These are phyloP conservation scores for Margaritispora aquatica DNA, from an alignment of 495 filamentous ascomycete species.

Conservation along the genomic window DNA sequence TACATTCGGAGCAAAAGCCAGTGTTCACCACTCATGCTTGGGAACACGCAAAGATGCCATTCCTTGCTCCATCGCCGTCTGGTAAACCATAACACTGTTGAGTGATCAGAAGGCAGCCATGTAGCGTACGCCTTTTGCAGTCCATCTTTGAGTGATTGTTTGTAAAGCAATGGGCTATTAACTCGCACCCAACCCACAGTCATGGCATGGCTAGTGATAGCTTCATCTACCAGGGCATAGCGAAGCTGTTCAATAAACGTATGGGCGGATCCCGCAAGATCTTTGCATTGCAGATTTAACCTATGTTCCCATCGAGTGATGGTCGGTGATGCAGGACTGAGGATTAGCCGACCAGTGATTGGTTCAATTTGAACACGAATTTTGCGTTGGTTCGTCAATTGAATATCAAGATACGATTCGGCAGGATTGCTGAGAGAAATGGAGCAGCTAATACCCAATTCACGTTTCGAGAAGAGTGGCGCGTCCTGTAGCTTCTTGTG, in stretches of 20 bases:
- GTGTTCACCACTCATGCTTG: constrained; percentile 65
- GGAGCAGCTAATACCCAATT: constrained; percentile 46
- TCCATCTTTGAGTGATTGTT: constrained; percentile 52
- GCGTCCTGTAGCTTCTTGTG: constrained; percentile 48
- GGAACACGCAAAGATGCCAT: constrained; percentile 63
- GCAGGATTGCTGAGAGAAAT: constrained; percentile 53
- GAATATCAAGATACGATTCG: constrained; percentile 60
- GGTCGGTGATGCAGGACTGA: constrained; percentile 38
- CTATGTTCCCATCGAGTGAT: constrained; percentile 36
- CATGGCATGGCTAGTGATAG: constrained; percentile 53
- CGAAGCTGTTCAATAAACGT: constrained; percentile 49
- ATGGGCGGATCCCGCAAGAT: constrained; percentile 48
- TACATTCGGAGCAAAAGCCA: constrained; percentile 62
- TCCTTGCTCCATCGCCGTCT: constrained; percentile 53
- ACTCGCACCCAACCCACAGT: constrained; percentile 56
- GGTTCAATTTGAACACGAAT: constrained; percentile 63
- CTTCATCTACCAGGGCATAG: constrained; percentile 50
- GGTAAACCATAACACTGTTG: constrained; percentile 53
- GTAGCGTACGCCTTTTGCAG: constrained; percentile 53
- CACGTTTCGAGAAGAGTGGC: constrained; percentile 49
- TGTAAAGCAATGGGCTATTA: constrained; percentile 42
- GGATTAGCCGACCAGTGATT: constrained; percentile 51
- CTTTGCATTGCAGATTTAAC: constrained; percentile 45
- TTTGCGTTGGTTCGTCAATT: constrained; percentile 52
- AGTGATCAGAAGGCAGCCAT: constrained; percentile 6